These are phyloP conservation scores for Sanguinoderma infundibulare DNA, from an alignment of 1,284 basidiomycete species.

Conservation along the genomic window DNA sequence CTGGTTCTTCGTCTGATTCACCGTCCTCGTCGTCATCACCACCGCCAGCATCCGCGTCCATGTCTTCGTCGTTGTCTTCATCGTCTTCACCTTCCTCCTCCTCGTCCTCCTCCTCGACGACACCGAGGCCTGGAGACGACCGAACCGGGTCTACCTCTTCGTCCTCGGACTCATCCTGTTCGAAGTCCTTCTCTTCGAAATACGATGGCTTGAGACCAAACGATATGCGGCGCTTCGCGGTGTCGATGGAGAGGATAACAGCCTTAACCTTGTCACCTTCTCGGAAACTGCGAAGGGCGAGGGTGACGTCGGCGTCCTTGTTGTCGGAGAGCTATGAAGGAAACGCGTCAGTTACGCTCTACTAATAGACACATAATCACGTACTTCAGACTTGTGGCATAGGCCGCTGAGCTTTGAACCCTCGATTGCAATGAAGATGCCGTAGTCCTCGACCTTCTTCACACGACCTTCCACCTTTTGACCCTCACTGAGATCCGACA, in stretches of 20 bases:
- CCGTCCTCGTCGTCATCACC: conserved; percentile 39
- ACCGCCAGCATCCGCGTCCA: conserved; percentile 27
- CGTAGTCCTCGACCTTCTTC: conserved; percentile 85
- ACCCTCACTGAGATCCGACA: conserved; percentile 70
- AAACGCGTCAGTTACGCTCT: not conserved
- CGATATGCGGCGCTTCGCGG: conserved; percentile 79
- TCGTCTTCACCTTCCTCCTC: conserved; percentile 28
- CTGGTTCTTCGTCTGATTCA: conserved; percentile 8
- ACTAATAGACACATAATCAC: not conserved
- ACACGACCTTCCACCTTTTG: conserved; percentile 79
- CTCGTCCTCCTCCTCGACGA: conserved; percentile 38
- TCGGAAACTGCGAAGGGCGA: conserved; percentile 84
- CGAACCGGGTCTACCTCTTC: conserved; percentile 38
- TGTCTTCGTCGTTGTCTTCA: conserved; percentile 30
- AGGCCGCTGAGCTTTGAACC: conserved; percentile 86
- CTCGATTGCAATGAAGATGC: conserved; percentile 90
- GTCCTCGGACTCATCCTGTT: conserved; percentile 36
- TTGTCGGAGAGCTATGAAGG: conserved; percentile 89
- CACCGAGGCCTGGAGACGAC: conserved; percentile 29
- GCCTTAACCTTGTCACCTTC: conserved; percentile 90
- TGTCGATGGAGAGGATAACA: conserved; percentile 74
- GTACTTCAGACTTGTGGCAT: conserved; percentile 91
- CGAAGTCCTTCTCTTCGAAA: conserved; percentile 67
- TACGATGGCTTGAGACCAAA: conserved; percentile 91
- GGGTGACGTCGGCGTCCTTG: conserved; percentile 74